These are phyloP conservation scores for Leucocoprinus leucothites DNA, from an alignment of 768 basidiomycete genomes.

Conservation along the genomic window DNA sequence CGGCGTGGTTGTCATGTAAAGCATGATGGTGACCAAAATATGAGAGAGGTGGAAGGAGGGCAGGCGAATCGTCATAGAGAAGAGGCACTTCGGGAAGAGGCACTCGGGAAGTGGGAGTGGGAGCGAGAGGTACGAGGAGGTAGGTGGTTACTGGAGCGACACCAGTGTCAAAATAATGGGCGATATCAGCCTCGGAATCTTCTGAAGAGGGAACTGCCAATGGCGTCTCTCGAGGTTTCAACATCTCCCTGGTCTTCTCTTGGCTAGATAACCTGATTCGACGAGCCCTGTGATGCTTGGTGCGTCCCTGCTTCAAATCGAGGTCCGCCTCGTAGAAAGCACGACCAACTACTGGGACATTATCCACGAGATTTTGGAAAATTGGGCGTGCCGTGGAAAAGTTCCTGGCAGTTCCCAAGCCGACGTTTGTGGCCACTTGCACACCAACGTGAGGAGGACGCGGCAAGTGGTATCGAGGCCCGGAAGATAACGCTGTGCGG, in stretches of 20 bases:
- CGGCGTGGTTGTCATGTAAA: conserved; percentile 51
- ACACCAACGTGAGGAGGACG: conserved; percentile 42
- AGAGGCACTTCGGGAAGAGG: conserved; percentile 43
- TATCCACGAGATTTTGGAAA: conserved; percentile 77
- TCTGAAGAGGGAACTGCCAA: conserved; percentile 14
- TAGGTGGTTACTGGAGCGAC: conserved; percentile 50
- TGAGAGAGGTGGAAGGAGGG: conserved; percentile 46
- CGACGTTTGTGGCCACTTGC: conserved; percentile 60
- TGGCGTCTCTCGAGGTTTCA: conserved; percentile 14
- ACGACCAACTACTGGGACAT: conserved; percentile 73
- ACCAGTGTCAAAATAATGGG: conserved; percentile 58
- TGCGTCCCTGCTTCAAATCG: conserved; percentile 44
- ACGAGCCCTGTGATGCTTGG: conserved; percentile 1
- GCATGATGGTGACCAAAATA: conserved; percentile 49
- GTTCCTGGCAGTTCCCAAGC: conserved; percentile 71
- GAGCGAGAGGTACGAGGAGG: conserved; percentile 74
- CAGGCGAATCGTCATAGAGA: conserved; percentile 15
- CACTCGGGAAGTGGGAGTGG: conserved; percentile 64
- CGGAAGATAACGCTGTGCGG: conserved; percentile 41
- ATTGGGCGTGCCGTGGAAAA: conserved; percentile 73
- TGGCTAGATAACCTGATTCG: conserved; percentile 7
- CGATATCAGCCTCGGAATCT: conserved; percentile 33
- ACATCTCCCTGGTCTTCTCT: conserved; percentile 16
- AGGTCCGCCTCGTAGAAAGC: conserved; percentile 73
- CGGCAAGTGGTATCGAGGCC: conserved; percentile 43